These are phyloP conservation scores for Quambalaria eucalypti DNA, from an alignment of 1,284 basidiomycete species.

Conservation along the genomic window DNA sequence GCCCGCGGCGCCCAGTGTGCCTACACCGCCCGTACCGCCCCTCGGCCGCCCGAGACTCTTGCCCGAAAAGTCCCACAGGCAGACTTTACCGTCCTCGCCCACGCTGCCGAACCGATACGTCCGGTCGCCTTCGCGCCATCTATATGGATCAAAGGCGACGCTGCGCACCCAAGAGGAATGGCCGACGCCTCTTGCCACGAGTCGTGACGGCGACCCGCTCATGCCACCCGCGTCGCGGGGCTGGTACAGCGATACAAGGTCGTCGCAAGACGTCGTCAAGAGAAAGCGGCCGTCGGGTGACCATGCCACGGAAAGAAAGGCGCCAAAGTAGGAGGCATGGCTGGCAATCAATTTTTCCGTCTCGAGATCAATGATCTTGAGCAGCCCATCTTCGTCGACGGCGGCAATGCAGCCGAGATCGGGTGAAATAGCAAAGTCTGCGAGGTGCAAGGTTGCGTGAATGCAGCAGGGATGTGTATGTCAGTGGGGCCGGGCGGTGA, in stretches of 20 bases:
- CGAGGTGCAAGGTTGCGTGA: constrained; percentile 14
- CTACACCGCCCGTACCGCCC: not conserved
- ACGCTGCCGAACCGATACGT: constrained; percentile 38
- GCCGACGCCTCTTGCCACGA: constrained; percentile 92
- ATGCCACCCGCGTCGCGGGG: constrained; percentile 18
- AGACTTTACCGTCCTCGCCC: constrained; percentile 39
- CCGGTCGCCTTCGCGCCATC: constrained; percentile 54
- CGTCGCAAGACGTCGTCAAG: constrained; percentile 62
- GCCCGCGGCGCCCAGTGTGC: not conserved
- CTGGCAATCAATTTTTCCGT: constrained; percentile 25
- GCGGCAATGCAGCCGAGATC: constrained; percentile 30
- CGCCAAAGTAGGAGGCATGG: constrained; percentile 41
- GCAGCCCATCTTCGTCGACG: constrained; percentile 30
- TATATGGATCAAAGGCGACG: constrained; percentile 72
- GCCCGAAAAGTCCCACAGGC: constrained; percentile 45
- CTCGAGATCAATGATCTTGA: constrained; percentile 34
- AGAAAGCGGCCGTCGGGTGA: constrained; percentile 89
- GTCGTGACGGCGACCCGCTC: constrained; percentile 25
- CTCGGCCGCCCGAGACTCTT: not conserved
- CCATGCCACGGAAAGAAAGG: constrained; percentile 76
- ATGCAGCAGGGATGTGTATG: too few species aligned
- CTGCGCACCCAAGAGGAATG: constrained; percentile 86
- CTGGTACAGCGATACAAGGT: constrained; percentile 62
- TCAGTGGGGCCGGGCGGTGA: too few species aligned
- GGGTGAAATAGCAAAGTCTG: constrained; percentile 38